Base-by-base conservation (phyloP, 2,329 filamentous ascomycete species). In the Escovopsis sp. region DNA sequence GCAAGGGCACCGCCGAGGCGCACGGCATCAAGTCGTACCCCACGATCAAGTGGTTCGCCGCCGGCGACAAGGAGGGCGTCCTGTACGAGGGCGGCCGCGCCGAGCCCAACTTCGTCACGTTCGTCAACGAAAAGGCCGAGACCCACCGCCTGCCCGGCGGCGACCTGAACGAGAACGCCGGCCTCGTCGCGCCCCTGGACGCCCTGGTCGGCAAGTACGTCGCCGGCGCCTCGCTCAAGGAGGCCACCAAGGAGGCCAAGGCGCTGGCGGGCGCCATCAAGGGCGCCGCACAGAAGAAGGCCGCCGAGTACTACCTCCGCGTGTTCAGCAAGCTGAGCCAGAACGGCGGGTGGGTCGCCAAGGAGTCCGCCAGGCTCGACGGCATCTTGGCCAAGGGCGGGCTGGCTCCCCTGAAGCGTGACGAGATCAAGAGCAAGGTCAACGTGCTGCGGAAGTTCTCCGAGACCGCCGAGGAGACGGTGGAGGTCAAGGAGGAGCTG, bases 11-110 rank as follows among this genome's bases (percentile, higher is more conserved):
- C 39, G 81, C 87, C 40, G 64, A 76, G 57, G 77, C 80, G 40
- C 80, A 91, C 58, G 85, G 79, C 46, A 76, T 98, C 51, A 74
- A 73, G 42, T 85, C 82, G 31, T 98, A 93, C 72, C 91, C 91
- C 39, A 98, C 91, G 48, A 94, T 98, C 71, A 94, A 94, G 70
- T 98, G 81, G 76, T 98, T 95, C 75, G 76, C 86, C 51, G 83
- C 82, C 61, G 88, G 87, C 52, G 84, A 79, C 57, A 83, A 74
- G 48, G 77, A 82, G 56, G 62, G 78, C 37, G 72, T 80, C 53
- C 58, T 69, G 37, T 98, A 95, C 72, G 66, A 70, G 41, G 81
- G 83, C 46, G 84, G 74, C 47, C 88, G 91, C 50, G 68, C 70
- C 39, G 86, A 95, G 69, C 69, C 74, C 37, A 82, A 79, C 49